Base-by-base conservation (phyloP, 176 grass and related monocot species). In the Triticum turgidum region DNA sequence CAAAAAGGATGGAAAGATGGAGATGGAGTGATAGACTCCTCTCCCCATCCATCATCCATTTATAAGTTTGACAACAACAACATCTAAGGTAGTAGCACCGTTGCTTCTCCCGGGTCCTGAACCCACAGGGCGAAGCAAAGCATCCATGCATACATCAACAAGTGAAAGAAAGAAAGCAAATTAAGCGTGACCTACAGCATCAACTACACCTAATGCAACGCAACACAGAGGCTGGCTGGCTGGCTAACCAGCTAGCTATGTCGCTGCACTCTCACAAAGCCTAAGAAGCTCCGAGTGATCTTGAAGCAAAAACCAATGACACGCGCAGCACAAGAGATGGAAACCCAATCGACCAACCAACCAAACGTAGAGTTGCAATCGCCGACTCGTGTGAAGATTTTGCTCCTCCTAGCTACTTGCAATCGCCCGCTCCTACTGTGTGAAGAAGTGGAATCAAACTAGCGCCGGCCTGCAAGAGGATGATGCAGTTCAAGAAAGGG, bases 291-390 rank as follows among this genome's bases (percentile, higher is more conserved):
- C 83, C 41, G 77, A 82, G 82, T 27, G 82, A 85, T 56, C 78
- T 86, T 74, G 37, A 78, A 97, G 76, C 83, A 94, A 97, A 97
- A 97, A 84, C 87, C 83, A 88, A 89, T 82, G 88, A 87, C 82
- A 83, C 44, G 67, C 52, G 27, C 30, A 54, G 77, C 24, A 85
- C 45, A 85, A 71, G 79, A 91, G 85, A 83, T 77, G 82, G 45
- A 61, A 85, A 82, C 88, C 52, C 76, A 89, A 88, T 20, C 54
- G 21, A 90, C 87, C 82, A 82, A 89, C 86, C 83, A 14, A 66
- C 86, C 82, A 76, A 70, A 76, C 71, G 27, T 35, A 30, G 29
- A 30, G 29, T 30, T 30, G 29, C 29, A 30, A 30, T 30, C 29
- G 29, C 29, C 29, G 29, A 30, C 29, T 30, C 29, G 29, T 30